Percentiles rank a stretch among this genome's conserved stretches.
phyloP scores from a whole-genome alignment of 2,329 filamentous ascomycete genomes.

The Verticillium longisporum region DNA sequence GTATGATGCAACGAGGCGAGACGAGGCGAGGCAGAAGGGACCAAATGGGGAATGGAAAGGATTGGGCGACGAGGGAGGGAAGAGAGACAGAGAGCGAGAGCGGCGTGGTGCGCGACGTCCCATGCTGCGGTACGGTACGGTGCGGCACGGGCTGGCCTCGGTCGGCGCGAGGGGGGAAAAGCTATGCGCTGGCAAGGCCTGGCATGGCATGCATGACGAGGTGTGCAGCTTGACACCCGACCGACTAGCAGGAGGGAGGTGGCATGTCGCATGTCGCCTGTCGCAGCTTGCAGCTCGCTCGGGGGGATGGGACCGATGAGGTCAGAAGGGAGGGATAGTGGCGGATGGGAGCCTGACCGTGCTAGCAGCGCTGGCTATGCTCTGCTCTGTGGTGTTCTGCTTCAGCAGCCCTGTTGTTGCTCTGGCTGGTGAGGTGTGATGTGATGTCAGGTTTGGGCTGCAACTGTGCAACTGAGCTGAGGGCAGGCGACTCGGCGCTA shows the following conservation, averaged over 20 bases:
- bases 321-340: slow-evolving; percentile 12
- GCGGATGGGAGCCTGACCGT: background rate
- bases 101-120: slow-evolving; percentile 1
- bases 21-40: slow-evolving; percentile 36
- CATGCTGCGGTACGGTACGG: background rate
- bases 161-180: slow-evolving; percentile 36
- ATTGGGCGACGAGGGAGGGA: slow-evolving; percentile 13
- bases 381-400: background rate
- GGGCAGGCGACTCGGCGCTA: background rate
- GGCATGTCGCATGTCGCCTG: slow-evolving; percentile 1
- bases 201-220: slow-evolving; percentile 48
- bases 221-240: slow-evolving; percentile 45
- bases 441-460: background rate
- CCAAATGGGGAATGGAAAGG: slow-evolving; percentile 24
- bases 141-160: slow-evolving; percentile 12
- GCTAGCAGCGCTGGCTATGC: background rate
- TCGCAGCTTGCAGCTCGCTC: background rate
- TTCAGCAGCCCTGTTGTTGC: background rate
- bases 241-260: slow-evolving; percentile 19
- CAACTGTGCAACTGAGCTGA: background rate
- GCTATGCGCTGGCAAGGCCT: slow-evolving; percentile 39
- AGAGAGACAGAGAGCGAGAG: slow-evolving; percentile 18
- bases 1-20: slow-evolving; percentile 20
- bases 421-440: background rate
- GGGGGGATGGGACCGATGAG: slow-evolving; percentile 8